Evolutionary conservation across 148 eudicot species (phyloP).

Genomic region (Drosera capensis): DNA sequence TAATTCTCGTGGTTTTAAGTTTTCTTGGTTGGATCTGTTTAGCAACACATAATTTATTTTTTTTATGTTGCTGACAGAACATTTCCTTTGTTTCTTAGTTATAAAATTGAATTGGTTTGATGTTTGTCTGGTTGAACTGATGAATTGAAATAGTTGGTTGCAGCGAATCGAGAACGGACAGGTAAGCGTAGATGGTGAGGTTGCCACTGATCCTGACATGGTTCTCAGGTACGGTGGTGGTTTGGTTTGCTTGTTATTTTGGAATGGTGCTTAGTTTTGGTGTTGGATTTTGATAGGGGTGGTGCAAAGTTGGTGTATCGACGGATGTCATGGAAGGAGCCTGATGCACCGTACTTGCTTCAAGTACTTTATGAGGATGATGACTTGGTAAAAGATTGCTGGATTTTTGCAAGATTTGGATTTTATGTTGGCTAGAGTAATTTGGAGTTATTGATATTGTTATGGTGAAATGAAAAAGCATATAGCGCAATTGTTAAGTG

Average conservation of each 20-base stretch:
- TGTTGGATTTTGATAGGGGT: conserved; percentile 13
- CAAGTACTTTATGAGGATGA: conserved; percentile 73
- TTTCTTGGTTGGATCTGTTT: no score
- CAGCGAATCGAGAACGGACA: conserved; percentile 68
- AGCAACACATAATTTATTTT: no score
- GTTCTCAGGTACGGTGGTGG: conserved; percentile 33
- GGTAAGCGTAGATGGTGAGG: conserved; percentile 52
- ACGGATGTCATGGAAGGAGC: conserved; percentile 83
- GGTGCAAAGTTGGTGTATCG: conserved; percentile 54
- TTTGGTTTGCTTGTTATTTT: background rate
- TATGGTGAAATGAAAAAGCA: background rate
- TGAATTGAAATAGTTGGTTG: conserved; percentile 54
- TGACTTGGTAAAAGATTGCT: conserved; percentile 50
- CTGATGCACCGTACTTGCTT: conserved; percentile 61
- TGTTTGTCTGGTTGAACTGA: conserved; percentile 1
- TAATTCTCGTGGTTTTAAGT: no score
- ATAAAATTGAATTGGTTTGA: background rate
- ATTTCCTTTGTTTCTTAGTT: background rate
- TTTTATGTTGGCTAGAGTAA: background rate
- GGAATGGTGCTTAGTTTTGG: background rate
- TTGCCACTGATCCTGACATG: conserved; percentile 40
- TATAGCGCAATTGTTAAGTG: no score
- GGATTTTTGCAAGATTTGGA: conserved; percentile 17
- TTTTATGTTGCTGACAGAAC: no score
- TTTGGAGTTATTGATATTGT: background rate